phyloP scores from a whole-genome alignment of 345 rosid species.

The Eucalyptus urophylla region DNA sequence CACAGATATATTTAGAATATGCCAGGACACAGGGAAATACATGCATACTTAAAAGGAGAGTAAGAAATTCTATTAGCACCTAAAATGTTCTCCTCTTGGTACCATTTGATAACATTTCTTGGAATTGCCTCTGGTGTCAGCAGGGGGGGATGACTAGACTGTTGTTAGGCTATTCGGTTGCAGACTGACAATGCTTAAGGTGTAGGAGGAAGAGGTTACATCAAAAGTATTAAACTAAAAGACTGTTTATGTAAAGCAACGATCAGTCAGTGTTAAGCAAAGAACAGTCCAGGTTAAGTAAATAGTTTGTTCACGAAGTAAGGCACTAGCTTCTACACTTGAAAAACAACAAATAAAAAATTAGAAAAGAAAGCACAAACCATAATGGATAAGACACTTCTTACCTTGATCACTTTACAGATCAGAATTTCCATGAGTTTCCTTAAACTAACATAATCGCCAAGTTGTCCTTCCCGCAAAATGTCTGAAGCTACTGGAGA shows the following conservation, averaged over 20 bases:
- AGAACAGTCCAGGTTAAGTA: neutral
- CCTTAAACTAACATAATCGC: slow-evolving; percentile 77
- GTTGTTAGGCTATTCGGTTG: neutral
- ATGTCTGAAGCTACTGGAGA: slow-evolving; percentile 94
- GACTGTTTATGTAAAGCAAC: neutral
- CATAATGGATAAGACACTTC: neutral
- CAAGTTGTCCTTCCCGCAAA: slow-evolving; percentile 89
- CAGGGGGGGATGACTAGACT: neutral
- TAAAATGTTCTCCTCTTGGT: neutral
- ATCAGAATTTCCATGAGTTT: slow-evolving; percentile 84
- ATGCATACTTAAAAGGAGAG: neutral
- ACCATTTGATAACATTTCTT: neutral
- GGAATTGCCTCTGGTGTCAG: neutral
- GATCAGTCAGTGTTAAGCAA: neutral
- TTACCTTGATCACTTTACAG: slow-evolving; percentile 89
- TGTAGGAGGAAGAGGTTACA: neutral
- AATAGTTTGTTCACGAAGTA: neutral
- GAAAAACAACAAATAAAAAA: neutral
- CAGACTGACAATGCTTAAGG: neutral
- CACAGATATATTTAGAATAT: neutral
- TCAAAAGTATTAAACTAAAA: neutral
- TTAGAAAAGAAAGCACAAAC: neutral
- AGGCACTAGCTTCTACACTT: neutral
- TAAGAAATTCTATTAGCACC: neutral
- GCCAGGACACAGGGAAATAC: neutral